A percentile compares a stretch with the other conserved stretches of the same genome.
These are phyloP conservation scores for Mycocentrospora acerina DNA, from an alignment of 2,329 filamentous ascomycete species.

Conservation along the genomic window DNA sequence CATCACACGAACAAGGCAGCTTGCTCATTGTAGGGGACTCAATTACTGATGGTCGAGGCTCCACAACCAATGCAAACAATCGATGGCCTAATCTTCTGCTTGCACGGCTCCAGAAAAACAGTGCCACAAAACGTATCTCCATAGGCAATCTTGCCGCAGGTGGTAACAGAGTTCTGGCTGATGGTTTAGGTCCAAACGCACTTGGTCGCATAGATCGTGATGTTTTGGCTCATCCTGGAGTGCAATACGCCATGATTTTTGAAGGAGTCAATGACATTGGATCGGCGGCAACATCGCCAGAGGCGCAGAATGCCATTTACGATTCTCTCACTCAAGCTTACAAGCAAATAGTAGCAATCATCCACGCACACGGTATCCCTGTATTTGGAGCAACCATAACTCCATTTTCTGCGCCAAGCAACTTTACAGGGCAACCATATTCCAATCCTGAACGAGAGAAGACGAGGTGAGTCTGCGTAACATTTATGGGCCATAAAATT, in stretches of 20 bases:
- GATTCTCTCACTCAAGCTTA: slow-evolving; percentile 59
- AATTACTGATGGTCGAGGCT: slow-evolving; percentile 66
- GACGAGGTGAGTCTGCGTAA: slow-evolving; percentile 44
- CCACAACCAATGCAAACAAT: slow-evolving; percentile 61
- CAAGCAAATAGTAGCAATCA: slow-evolving; percentile 57
- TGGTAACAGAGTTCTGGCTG: slow-evolving; percentile 65
- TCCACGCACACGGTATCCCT: slow-evolving; percentile 57
- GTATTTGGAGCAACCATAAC: slow-evolving; percentile 68
- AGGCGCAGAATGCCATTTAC: slow-evolving; percentile 51
- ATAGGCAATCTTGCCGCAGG: slow-evolving; percentile 68
- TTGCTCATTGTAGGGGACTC: slow-evolving; percentile 63
- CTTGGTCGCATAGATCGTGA: slow-evolving; percentile 65
- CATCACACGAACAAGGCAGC: slow-evolving; percentile 46
- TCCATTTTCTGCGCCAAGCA: slow-evolving; percentile 55
- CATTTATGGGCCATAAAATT: not conserved
- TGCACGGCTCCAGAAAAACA: slow-evolving; percentile 49
- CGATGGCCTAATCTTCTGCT: slow-evolving; percentile 44
- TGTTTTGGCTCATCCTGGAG: slow-evolving; percentile 58
- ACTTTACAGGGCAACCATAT: slow-evolving; percentile 53
- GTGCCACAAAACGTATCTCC: slow-evolving; percentile 52
- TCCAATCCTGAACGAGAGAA: slow-evolving; percentile 56
- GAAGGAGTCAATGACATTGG: slow-evolving; percentile 68
- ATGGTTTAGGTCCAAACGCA: slow-evolving; percentile 64
- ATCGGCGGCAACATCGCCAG: slow-evolving; percentile 46
- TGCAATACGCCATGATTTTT: slow-evolving; percentile 65